Percentiles rank a stretch among this genome's conserved stretches.
Evolutionary conservation across 2,329 filamentous ascomycete genomes (phyloP).

Genomic region (Verticillium zaregamsianum): DNA sequence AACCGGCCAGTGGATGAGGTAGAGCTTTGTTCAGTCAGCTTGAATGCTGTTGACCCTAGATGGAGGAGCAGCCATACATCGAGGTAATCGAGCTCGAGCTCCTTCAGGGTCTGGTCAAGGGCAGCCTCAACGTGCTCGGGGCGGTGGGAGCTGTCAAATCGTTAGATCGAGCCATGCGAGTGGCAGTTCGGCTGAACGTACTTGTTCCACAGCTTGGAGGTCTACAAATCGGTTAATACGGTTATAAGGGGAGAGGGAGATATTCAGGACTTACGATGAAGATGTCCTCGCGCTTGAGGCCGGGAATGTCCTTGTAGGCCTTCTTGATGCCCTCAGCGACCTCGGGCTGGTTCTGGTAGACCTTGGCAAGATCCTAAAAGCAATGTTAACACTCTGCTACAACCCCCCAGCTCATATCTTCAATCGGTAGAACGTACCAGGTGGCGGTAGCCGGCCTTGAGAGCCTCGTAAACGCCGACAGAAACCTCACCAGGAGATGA

Average conservation of each 20-base stretch:
- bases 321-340: conserved; percentile 52
- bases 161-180: background rate
- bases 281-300: conserved; percentile 50
- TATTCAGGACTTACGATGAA: conserved; percentile 33
- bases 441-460: conserved; percentile 61
- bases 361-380: conserved; percentile 34
- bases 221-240: conserved; percentile 22
- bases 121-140: conserved; percentile 55
- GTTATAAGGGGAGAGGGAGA: too few species aligned
- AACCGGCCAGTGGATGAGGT: conserved; percentile 62
- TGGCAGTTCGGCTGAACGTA: conserved; percentile 5
- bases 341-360: conserved; percentile 62
- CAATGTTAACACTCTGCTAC: background rate
- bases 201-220: conserved; percentile 64
- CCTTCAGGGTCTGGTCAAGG: conserved; percentile 50
- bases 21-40: conserved; percentile 32
- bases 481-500: conserved; percentile 61
- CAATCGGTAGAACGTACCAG: conserved; percentile 28
- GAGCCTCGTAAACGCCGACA: conserved; percentile 58
- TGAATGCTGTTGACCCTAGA: background rate
- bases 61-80: conserved; percentile 30
- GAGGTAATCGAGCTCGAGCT: conserved; percentile 53
- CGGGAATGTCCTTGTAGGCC: conserved; percentile 40
- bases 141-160: conserved; percentile 46
- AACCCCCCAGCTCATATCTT: background rate